A percentile compares a stretch with the other conserved stretches of the same genome.
Evolutionary conservation across 345 rosid species (phyloP).

Genomic region (Aegle marmelos): DNA sequence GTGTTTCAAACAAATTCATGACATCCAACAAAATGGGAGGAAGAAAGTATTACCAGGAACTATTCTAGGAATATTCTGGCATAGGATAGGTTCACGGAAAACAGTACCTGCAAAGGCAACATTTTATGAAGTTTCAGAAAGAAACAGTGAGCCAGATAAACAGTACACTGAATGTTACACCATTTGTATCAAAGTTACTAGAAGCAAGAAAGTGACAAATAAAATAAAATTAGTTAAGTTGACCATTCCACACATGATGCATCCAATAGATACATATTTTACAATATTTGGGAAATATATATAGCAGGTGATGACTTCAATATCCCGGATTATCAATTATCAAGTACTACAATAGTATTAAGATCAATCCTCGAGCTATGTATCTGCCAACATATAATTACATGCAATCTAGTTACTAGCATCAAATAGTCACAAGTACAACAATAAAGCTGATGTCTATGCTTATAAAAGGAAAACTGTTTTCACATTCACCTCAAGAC

Average conservation of each 20-base stretch:
- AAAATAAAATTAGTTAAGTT: not conserved
- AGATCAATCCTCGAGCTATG: not conserved
- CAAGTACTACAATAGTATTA: not conserved
- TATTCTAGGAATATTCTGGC: constrained; percentile 79
- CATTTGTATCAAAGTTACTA: not conserved
- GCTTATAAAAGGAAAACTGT: not conserved
- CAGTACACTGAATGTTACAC: not conserved
- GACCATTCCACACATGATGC: not conserved
- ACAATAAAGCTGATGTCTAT: not conserved
- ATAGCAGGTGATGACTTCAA: not conserved
- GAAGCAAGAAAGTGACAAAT: not conserved
- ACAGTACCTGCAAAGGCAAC: constrained; percentile 68
- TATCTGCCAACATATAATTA: not conserved
- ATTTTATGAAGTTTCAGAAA: constrained; percentile 8
- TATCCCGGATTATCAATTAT: not conserved
- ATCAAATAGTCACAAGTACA: not conserved
- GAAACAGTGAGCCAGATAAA: not conserved
- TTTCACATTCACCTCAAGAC: not conserved
- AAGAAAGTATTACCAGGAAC: constrained; percentile 63
- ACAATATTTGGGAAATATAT: not conserved
- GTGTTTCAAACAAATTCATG: constrained; percentile 4
- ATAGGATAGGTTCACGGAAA: constrained; percentile 94
- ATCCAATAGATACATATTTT: not conserved
- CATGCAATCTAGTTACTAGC: not conserved
- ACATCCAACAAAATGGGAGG: not conserved